Evolutionary conservation across 305 asterid species (phyloP).

Genomic region (Fraxinus paxiana): DNA sequence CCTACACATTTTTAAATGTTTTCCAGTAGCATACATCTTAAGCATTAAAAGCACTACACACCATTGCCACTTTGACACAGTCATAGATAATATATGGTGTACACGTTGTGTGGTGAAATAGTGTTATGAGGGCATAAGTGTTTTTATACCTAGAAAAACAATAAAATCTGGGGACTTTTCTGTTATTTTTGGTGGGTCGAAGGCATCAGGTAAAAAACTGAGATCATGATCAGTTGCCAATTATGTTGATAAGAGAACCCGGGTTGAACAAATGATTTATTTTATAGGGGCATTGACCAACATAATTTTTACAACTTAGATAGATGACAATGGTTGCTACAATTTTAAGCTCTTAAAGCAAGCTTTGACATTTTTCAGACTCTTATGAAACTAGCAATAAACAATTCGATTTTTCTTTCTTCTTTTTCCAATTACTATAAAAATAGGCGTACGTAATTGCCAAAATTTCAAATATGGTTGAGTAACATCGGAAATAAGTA

Average conservation of each 20-base stretch:
- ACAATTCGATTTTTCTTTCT: background rate
- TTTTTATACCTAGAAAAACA: background rate
- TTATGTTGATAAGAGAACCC: background rate
- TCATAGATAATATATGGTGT: background rate
- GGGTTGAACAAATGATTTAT: background rate
- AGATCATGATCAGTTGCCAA: background rate
- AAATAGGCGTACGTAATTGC: background rate
- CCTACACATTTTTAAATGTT: constrained; percentile 18
- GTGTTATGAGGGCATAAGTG: background rate
- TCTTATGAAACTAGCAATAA: background rate
- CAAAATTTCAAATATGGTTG: background rate
- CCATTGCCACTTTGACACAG: background rate
- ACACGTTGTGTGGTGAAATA: background rate
- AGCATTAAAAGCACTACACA: background rate
- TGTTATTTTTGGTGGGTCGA: background rate
- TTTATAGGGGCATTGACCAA: background rate
- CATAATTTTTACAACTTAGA: background rate
- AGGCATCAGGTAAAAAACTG: background rate
- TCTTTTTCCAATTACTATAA: background rate
- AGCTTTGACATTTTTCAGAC: background rate
- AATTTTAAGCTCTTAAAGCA: background rate
- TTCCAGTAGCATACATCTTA: background rate
- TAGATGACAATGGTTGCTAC: background rate
- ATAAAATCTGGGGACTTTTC: background rate
- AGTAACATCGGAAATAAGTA: background rate